phyloP scores from a whole-genome alignment of 139 green algal genomes.

The Asterochloris erici region DNA sequence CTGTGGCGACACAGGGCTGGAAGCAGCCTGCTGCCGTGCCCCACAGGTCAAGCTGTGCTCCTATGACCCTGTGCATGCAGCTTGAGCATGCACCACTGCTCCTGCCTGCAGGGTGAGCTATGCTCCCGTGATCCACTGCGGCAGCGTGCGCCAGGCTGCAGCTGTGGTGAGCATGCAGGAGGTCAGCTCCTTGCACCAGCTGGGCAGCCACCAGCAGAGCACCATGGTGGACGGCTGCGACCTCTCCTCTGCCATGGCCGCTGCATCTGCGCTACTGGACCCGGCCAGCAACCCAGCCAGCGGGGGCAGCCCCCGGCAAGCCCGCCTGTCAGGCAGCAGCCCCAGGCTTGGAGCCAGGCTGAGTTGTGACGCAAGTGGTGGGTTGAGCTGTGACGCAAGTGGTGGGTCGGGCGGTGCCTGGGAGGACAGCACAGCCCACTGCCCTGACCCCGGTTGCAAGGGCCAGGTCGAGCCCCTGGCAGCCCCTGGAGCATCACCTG shows the following conservation, averaged over 20 bases:
- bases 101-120: slow-evolving; percentile 27
- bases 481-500: not conserved
- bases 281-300: not conserved
- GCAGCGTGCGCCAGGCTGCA: slow-evolving; percentile 65
- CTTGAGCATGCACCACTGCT: not conserved
- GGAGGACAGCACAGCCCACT: not conserved
- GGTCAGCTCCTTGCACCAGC: not conserved
- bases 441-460: not conserved
- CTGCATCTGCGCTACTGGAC: slow-evolving; percentile 12
- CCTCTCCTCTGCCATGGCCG: slow-evolving; percentile 21
- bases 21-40: not conserved
- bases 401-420: no score
- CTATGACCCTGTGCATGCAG: not conserved
- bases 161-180: slow-evolving; percentile 38
- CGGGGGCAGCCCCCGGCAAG: not conserved
- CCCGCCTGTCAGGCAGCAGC: no score
- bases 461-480: not conserved
- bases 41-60: not conserved
- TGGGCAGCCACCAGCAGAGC: not conserved
- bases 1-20: not conserved
- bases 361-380: no score
- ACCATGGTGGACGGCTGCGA: slow-evolving; percentile 7
- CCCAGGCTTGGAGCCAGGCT: no score
- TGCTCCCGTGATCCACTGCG: slow-evolving; percentile 65
- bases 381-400: no score